Conservation (phyloP, 2,329 filamentous ascomycete species). For the Aspergillus sp. region DNA sequence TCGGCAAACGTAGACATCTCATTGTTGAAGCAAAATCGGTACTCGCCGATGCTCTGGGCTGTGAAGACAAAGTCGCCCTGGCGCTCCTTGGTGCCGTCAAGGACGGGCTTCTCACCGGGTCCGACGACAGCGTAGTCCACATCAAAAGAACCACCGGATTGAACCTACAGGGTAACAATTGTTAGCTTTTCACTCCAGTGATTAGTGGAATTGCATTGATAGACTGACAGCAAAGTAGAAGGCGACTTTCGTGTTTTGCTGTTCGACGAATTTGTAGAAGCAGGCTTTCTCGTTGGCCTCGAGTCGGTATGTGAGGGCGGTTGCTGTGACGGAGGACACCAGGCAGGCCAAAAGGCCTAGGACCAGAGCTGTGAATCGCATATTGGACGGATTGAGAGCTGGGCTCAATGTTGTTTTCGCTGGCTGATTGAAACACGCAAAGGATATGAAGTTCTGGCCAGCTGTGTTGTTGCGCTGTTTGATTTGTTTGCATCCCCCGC, state of each 20-base stretch:
- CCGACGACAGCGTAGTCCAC: conserved; percentile 89
- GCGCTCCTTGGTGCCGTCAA: conserved; percentile 86
- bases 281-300: conserved; percentile 90
- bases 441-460: conserved; percentile 38
- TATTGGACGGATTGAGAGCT: conserved; percentile 43
- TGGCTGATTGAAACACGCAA: conserved; percentile 24
- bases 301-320: conserved; percentile 92
- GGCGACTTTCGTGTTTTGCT: conserved; percentile 83
- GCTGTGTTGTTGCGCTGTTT: conserved; percentile 38
- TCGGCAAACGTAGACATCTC: conserved; percentile 98
- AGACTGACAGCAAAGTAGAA: conserved; percentile 94
- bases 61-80: conserved; percentile 99
- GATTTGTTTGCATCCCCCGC: conserved; percentile 34
- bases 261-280: conserved; percentile 83
- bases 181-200: neutral
- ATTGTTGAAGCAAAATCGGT: conserved; percentile 98
- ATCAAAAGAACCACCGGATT: conserved; percentile 98
- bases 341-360: conserved; percentile 73
- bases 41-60: conserved; percentile 83
- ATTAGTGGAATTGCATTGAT: neutral
- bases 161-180: conserved; percentile 64
- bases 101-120: conserved; percentile 77
- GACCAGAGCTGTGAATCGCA: conserved; percentile 68
- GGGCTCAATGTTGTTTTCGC: conserved; percentile 20
- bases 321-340: conserved; percentile 75